phyloP scores from a whole-genome alignment of 2,329 filamentous ascomycete species.

The Fusarium equiseti region DNA sequence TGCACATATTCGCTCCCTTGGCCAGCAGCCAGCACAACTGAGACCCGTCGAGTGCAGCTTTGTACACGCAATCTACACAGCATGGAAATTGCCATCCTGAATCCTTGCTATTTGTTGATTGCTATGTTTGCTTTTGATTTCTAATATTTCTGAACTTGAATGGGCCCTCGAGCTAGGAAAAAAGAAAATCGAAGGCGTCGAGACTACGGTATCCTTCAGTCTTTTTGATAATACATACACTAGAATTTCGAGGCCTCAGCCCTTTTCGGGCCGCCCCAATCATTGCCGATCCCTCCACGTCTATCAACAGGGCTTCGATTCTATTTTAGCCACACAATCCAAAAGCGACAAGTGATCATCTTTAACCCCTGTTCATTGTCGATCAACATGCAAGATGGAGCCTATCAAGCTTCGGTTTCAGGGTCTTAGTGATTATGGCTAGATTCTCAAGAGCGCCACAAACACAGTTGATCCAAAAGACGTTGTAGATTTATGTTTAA shows the following conservation, averaged over 20 bases:
- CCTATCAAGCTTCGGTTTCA: constrained; percentile 19
- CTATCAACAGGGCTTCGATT: constrained; percentile 21
- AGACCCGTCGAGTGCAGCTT: constrained; percentile 6
- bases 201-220: constrained; percentile 1
- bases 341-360: constrained; percentile 14
- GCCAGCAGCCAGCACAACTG: constrained; percentile 6
- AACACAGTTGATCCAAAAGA: constrained; percentile 1
- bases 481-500: neutral
- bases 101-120: constrained; percentile 10
- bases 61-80: constrained; percentile 16
- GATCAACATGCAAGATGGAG: constrained; percentile 38
- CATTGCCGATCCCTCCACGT: constrained; percentile 21
- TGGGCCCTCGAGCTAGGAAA: constrained; percentile 8
- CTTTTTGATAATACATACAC: constrained; percentile 3
- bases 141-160: constrained; percentile 9
- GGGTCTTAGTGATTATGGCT: neutral
- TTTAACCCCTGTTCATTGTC: constrained; percentile 17
- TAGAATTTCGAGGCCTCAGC: neutral
- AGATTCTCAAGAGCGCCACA: constrained; percentile 4
- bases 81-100: constrained; percentile 9
- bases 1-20: neutral
- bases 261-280: constrained; percentile 4
- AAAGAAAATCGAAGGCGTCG: constrained; percentile 11
- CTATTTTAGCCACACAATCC: constrained; percentile 28
- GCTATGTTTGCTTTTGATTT: constrained; percentile 26